Conservation (phyloP, 257 asterid genomes). For the Fraxinus americana region DNA sequence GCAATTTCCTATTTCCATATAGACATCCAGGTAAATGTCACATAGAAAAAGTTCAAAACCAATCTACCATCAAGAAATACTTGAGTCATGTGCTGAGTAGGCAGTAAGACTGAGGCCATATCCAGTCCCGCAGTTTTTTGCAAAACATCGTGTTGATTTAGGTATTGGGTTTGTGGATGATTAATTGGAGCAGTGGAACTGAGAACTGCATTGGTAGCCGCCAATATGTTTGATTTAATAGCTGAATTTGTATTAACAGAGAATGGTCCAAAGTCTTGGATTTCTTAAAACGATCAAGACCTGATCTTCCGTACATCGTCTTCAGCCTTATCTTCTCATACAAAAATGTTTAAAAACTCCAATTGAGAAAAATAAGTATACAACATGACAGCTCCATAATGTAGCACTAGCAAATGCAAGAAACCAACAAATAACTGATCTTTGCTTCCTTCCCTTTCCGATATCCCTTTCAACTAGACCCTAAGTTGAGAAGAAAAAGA, state of each 20-base stretch:
- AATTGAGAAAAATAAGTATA: constrained; percentile 10
- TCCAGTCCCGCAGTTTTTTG: constrained; percentile 43
- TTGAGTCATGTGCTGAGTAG: constrained; percentile 65
- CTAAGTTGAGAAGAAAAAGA: constrained; percentile 9
- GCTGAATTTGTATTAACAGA: constrained; percentile 57
- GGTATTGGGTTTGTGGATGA: constrained; percentile 44
- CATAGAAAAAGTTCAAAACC: background rate
- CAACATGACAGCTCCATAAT: constrained; percentile 21
- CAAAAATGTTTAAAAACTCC: constrained; percentile 17
- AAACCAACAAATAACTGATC: constrained; percentile 14
- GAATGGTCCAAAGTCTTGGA: constrained; percentile 81
- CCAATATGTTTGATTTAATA: constrained; percentile 30
- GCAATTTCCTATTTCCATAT: background rate
- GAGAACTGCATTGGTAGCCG: constrained; percentile 30
- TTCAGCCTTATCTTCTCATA: constrained; percentile 21
- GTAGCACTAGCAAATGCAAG: constrained; percentile 8
- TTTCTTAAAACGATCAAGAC: constrained; percentile 92
- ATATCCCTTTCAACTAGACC: constrained; percentile 21
- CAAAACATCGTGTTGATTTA: constrained; percentile 38
- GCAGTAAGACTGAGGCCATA: constrained; percentile 32
- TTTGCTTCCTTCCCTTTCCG: constrained; percentile 19
- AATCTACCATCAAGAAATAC: background rate
- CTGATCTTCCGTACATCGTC: constrained; percentile 83
- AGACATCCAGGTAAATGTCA: background rate
- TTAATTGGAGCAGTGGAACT: constrained; percentile 38